These are phyloP conservation scores for Mycosphaerella arachidis DNA, from an alignment of 2,329 filamentous ascomycete species.

Conservation along the genomic window DNA sequence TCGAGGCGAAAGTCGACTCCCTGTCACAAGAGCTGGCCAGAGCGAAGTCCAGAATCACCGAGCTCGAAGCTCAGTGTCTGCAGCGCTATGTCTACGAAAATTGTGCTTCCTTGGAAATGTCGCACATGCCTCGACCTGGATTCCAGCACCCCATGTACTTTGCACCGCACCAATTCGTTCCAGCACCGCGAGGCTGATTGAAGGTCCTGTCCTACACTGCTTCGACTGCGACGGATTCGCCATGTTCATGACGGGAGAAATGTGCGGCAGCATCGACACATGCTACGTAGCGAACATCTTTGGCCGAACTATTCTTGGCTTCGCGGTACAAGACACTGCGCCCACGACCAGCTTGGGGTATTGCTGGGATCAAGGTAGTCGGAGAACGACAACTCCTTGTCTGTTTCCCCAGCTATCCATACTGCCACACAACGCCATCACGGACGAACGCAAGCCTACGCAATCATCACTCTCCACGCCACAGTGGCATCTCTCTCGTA, in stretches of 20 bases:
- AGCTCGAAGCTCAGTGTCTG: not conserved
- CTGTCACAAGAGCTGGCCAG: not conserved
- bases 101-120: not conserved
- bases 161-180: conserved; percentile 7
- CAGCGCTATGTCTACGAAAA: not conserved
- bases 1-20: not conserved
- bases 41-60: not conserved
- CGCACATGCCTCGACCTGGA: conserved; percentile 1
- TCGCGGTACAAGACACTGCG: not conserved
- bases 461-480: not conserved
- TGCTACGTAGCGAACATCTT: no score
- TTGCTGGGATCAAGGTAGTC: not conserved
- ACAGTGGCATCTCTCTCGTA: not conserved
- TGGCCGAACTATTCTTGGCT: not conserved
- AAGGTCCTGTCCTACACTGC: no score
- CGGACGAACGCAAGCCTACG: not conserved
- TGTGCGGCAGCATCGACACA: no score
- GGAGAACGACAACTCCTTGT: not conserved
- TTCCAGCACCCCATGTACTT: conserved; percentile 3
- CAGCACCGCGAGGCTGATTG: conserved; percentile 1
- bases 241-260: no score
- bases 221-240: no score
- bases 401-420: not conserved
- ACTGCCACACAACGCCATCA: not conserved
- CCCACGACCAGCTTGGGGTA: not conserved